These are phyloP conservation scores for Leishmania turanica DNA, from an alignment of 208 protist genomes.

Conservation along the genomic window DNA sequence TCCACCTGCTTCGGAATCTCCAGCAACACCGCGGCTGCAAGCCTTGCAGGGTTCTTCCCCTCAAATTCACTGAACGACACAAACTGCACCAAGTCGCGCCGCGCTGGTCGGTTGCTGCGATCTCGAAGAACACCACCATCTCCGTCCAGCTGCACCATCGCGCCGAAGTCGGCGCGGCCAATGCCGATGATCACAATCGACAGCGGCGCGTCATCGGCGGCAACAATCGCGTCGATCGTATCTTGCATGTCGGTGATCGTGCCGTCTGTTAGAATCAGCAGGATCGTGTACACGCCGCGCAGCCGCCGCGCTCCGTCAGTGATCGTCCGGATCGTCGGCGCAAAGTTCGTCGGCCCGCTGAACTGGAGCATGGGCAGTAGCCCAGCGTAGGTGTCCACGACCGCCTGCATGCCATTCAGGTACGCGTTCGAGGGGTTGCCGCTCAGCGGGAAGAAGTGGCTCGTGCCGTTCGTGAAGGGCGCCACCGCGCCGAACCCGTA, in stretches of 20 bases:
- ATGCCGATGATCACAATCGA: constrained; percentile 94
- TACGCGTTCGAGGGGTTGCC: constrained; percentile 44
- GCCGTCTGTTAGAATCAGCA: constrained; percentile 86
- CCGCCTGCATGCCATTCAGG: constrained; percentile 54
- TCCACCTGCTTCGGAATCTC: constrained; percentile 61
- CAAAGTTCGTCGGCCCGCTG: constrained; percentile 77
- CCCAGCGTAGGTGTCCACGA: constrained; percentile 52
- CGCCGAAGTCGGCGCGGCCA: constrained; percentile 84
- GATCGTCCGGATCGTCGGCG: constrained; percentile 34
- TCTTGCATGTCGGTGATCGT: constrained; percentile 80
- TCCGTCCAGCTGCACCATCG: constrained; percentile 92
- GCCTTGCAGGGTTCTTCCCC: constrained; percentile 23
- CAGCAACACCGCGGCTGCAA: constrained; percentile 53
- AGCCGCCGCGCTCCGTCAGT: constrained; percentile 29
- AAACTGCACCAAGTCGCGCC: constrained; percentile 78
- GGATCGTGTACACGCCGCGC: constrained; percentile 72
- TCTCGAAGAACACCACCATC: constrained; percentile 61
- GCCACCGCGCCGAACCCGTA: constrained; percentile 50
- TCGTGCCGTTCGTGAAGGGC: constrained; percentile 41
- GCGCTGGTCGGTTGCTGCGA: not conserved
- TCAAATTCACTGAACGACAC: constrained; percentile 63
- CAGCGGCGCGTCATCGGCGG: constrained; percentile 73
- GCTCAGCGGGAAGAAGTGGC: constrained; percentile 59
- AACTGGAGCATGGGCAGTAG: constrained; percentile 39
- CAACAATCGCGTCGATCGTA: constrained; percentile 79